Evolutionary conservation across 805 yeast genomes (phyloP), one percentile per base, ranked within the genome.

Genomic region (Kodamaea hsintzibuensis): DNA sequence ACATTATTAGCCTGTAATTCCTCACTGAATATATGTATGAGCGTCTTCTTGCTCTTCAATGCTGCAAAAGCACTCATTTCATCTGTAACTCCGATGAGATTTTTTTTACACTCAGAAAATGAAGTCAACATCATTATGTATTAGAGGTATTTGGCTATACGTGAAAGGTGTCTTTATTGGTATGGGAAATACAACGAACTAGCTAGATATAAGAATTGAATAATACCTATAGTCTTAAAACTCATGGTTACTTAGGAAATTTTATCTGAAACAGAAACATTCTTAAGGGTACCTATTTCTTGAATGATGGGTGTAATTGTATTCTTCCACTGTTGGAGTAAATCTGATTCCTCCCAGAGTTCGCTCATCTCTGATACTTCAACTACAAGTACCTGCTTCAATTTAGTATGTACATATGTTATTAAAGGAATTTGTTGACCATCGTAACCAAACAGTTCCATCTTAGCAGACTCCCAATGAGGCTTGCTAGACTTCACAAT

Each of bases 1-100:
- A 39, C 35, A 18, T 39, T 10, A 25, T 16, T 37, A 16, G 27
- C 27, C 35, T 42, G 35, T 1, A 19, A 3, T 25, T 39, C 49
- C 13, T 22, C 44, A 16, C 27, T 14, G 30, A 51, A 51, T 16
- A 51, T 45, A 7, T 45, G 46, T 7, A 18, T 7, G n/a, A 45
- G 16, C 7, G 49, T 9, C 19, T 39, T 46, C 14, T 45, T 51
- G 3, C 42, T 43, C 33, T 51, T 51, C 7, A 51, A 27, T 3
- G 54, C 54, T 35, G 54, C 54, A 38, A 51, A 51, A 16, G 54
- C 54, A 46, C 54, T 51, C 54, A 51, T 51, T 10, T 14, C 30
- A 14, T 43, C 37, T 6, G n/a, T n/a, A 18, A 13, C 27, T 12
- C 50, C 40, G 39, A 38, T 47, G 44, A 47, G 18, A 22, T 47